Percentiles rank a stretch among this genome's conserved stretches.
Evolutionary conservation across 1,284 basidiomycete species (phyloP).

Genomic region (Apiotrichum akiyoshidainum): DNA sequence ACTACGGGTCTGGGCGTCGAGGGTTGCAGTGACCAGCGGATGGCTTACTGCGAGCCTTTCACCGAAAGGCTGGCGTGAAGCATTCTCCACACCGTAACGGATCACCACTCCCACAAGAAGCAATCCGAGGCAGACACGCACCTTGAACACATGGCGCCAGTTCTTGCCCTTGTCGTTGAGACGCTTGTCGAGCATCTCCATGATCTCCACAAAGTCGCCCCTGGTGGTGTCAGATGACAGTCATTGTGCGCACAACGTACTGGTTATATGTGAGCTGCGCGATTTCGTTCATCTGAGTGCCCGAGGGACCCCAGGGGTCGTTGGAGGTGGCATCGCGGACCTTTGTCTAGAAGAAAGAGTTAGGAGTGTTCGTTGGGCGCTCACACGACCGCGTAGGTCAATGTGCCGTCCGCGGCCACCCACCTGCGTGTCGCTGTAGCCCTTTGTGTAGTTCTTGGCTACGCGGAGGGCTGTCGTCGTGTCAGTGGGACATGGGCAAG

Average conservation of each 20-base stretch:
- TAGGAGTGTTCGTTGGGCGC: background rate
- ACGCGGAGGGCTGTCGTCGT: conserved; percentile 63
- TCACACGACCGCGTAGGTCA: no score
- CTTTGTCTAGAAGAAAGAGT: conserved; percentile 64
- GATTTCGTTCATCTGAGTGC: conserved; percentile 98
- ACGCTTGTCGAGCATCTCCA: conserved; percentile 99
- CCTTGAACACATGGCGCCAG: conserved; percentile 99
- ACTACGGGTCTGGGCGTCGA: background rate
- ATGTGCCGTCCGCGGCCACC: conserved; percentile 4
- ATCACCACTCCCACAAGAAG: background rate
- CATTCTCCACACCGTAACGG: no score
- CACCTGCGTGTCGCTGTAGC: conserved; percentile 73
- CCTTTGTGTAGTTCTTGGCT: conserved; percentile 90
- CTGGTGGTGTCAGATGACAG: conserved; percentile 52
- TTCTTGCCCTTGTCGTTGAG: conserved; percentile 99
- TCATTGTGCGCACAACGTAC: conserved; percentile 55
- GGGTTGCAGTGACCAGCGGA: no score
- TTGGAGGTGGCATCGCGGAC: conserved; percentile 99
- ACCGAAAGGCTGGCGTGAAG: no score
- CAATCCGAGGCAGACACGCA: conserved; percentile 36
- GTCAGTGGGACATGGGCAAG: background rate
- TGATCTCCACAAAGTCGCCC: conserved; percentile 97
- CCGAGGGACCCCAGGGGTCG: conserved; percentile 97
- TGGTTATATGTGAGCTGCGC: conserved; percentile 98
- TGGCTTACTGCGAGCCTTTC: no score